Percentiles rank a stretch among this genome's conserved stretches.
phyloP scores from a whole-genome alignment of 805 yeast species.

The Saitoella complicata region DNA sequence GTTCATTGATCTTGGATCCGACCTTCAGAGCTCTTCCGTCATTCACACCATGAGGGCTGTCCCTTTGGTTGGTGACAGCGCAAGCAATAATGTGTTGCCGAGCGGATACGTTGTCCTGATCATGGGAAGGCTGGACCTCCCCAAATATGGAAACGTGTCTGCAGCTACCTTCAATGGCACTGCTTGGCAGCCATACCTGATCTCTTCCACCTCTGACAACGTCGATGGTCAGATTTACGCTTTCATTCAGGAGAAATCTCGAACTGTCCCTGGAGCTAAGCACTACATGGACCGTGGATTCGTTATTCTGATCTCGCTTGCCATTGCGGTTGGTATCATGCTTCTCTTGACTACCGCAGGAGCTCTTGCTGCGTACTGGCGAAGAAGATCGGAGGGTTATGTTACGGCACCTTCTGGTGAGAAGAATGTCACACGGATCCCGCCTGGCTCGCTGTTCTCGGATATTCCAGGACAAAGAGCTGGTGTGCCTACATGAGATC shows the following conservation, averaged over 20 bases:
- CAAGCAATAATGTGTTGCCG: slow-evolving; percentile 25
- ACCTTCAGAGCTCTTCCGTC: too few species aligned
- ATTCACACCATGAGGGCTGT: too few species aligned
- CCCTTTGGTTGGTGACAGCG: too few species aligned
- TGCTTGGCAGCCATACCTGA: slow-evolving; percentile 49
- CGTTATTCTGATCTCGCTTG: slow-evolving; percentile 53
- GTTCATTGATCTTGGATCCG: too few species aligned
- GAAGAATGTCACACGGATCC: too few species aligned
- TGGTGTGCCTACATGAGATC: too few species aligned
- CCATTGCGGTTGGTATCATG: slow-evolving; percentile 43
- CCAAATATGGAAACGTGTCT: slow-evolving; percentile 37
- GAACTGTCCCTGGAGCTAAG: background rate
- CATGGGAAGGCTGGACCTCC: slow-evolving; percentile 38
- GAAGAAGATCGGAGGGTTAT: slow-evolving; percentile 26
- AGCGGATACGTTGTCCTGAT: slow-evolving; percentile 38
- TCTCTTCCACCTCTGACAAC: slow-evolving; percentile 24
- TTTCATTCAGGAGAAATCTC: background rate
- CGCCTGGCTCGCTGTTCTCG: too few species aligned
- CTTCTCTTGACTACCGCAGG: slow-evolving; percentile 28
- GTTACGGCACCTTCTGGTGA: background rate
- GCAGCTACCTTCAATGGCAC: slow-evolving; percentile 52
- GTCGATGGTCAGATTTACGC: background rate
- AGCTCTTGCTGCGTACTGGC: slow-evolving; percentile 26
- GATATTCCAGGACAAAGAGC: too few species aligned
- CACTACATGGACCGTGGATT: slow-evolving; percentile 35